These are phyloP conservation scores for Psilocybe tampanensis DNA, from an alignment of 768 basidiomycete species.

Conservation along the genomic window DNA sequence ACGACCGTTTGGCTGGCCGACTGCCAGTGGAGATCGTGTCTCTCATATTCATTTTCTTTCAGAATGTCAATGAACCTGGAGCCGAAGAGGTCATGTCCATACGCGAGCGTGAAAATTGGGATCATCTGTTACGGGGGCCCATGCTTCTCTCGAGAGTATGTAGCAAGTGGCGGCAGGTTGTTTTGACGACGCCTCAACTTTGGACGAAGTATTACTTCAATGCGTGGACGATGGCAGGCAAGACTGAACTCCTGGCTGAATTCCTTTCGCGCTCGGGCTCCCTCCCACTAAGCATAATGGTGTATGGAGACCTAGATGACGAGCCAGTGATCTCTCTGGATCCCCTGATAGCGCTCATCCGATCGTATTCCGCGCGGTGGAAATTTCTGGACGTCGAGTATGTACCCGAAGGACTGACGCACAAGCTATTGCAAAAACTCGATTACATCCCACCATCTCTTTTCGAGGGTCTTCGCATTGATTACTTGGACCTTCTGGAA, in stretches of 20 bases:
- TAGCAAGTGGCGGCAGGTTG: neutral
- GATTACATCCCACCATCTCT: no score
- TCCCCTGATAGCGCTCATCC: no score
- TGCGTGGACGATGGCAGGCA: neutral
- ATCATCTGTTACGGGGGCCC: neutral
- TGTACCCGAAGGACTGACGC: no score
- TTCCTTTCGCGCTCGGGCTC: neutral
- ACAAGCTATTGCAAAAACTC: no score
- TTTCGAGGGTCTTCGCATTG: no score
- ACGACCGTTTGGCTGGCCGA: neutral
- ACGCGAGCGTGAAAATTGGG: no score
- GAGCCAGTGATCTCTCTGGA: neutral
- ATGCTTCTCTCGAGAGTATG: neutral
- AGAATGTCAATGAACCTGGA: neutral
- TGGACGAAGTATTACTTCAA: neutral
- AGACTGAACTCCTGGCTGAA: neutral
- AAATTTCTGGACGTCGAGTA: no score
- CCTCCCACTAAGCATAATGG: neutral
- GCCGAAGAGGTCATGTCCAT: neutral
- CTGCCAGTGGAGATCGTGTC: neutral
- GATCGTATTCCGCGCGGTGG: no score
- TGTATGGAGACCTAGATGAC: neutral
- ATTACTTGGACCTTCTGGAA: no score
- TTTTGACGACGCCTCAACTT: neutral
- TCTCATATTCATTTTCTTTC: neutral